Percentiles rank a stretch among this genome's conserved stretches.
phyloP scores from a whole-genome alignment of 2,329 filamentous ascomycete species.

The Beauveria sp. region DNA sequence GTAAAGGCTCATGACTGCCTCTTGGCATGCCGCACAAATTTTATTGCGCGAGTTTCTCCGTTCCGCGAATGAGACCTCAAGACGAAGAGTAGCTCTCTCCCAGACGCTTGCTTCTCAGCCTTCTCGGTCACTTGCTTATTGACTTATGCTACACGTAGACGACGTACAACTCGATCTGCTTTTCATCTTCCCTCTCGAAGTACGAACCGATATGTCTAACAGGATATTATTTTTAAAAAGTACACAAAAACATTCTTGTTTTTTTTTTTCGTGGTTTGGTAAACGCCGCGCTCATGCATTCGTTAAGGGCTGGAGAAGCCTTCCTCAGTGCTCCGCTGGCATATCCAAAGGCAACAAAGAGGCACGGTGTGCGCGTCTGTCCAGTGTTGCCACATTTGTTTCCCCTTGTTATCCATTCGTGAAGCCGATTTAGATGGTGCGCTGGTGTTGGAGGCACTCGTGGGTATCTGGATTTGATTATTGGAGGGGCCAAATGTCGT shows the following conservation, averaged over 20 bases:
- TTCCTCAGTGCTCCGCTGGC: background rate
- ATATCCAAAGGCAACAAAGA: background rate
- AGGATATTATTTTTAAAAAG: slow-evolving; percentile 2
- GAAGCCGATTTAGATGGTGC: background rate
- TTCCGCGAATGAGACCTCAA: too few species aligned
- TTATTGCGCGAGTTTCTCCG: background rate
- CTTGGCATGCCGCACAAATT: background rate
- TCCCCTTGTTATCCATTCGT: background rate
- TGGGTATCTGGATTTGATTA: background rate
- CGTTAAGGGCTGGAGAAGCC: background rate
- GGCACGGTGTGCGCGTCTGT: background rate
- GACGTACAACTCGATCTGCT: background rate
- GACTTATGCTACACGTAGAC: background rate
- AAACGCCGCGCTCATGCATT: slow-evolving; percentile 24
- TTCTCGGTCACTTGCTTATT: too few species aligned
- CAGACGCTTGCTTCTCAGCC: too few species aligned
- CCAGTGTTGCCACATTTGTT: background rate
- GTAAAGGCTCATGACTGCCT: background rate
- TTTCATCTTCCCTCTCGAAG: background rate
- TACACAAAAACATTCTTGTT: background rate
- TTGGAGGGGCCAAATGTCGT: background rate
- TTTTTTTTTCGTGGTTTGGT: slow-evolving; percentile 10
- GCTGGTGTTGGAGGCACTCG: background rate
- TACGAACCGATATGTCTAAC: background rate
- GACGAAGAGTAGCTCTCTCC: too few species aligned